Evolutionary conservation across 2,329 filamentous ascomycete genomes (phyloP).

Genomic region (Aspergillus cejpii): DNA sequence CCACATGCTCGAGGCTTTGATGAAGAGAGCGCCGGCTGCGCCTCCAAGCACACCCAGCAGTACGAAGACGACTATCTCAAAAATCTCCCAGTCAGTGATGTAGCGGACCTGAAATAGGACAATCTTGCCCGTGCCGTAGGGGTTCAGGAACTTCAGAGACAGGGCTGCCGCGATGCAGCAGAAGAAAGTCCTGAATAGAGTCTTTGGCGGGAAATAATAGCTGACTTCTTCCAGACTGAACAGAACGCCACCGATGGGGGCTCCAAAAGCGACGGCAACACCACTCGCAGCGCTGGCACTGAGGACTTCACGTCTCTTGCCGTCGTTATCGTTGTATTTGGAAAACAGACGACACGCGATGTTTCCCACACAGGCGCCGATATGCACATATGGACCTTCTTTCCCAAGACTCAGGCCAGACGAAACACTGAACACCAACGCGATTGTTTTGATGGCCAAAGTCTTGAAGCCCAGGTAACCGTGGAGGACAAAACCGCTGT

Average conservation of each 20-base stretch:
- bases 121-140: slow-evolving; percentile 93
- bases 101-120: slow-evolving; percentile 95
- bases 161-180: slow-evolving; percentile 89
- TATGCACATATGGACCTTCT: slow-evolving; percentile 95
- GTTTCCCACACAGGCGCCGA: slow-evolving; percentile 90
- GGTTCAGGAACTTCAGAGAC: slow-evolving; percentile 89
- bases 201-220: slow-evolving; percentile 97
- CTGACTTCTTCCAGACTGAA: slow-evolving; percentile 91
- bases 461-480: slow-evolving; percentile 89
- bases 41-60: slow-evolving; percentile 82
- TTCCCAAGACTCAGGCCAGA: slow-evolving; percentile 93
- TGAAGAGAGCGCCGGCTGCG: slow-evolving; percentile 80
- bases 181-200: slow-evolving; percentile 94
- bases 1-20: slow-evolving; percentile 90
- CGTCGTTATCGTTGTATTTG: slow-evolving; percentile 93
- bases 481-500: slow-evolving; percentile 96
- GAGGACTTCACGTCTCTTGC: slow-evolving; percentile 86
- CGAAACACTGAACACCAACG: slow-evolving; percentile 78
- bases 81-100: slow-evolving; percentile 82
- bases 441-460: slow-evolving; percentile 74
- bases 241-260: slow-evolving; percentile 79
- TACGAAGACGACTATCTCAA: slow-evolving; percentile 80
- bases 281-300: slow-evolving; percentile 87
- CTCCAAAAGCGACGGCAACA: slow-evolving; percentile 89
- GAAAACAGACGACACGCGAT: slow-evolving; percentile 88